These are phyloP conservation scores for Nepenthes mirabilis DNA, from an alignment of 148 eudicot species.

Conservation along the genomic window DNA sequence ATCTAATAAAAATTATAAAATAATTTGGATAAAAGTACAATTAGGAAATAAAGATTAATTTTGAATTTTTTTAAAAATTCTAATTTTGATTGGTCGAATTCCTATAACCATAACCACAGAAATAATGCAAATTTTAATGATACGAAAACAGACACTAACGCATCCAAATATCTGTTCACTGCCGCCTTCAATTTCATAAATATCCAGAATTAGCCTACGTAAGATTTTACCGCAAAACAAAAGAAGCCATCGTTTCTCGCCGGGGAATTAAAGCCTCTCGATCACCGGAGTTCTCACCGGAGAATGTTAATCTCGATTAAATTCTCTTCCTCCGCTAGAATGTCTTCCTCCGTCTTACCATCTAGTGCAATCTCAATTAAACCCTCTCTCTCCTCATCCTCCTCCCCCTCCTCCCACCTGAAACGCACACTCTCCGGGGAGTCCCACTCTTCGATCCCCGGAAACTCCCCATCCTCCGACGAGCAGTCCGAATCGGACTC, in stretches of 20 bases:
- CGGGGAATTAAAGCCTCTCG: neutral
- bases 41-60: too few species aligned
- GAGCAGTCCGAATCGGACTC: conserved; percentile 40
- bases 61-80: too few species aligned
- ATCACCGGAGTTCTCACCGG: neutral
- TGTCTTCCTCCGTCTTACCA: conserved; percentile 10
- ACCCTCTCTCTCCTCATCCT: conserved; percentile 32
- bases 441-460: conserved; percentile 15
- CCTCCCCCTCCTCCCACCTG: conserved; percentile 33
- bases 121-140: too few species aligned
- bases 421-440: conserved; percentile 13
- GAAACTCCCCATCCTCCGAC: conserved; percentile 31
- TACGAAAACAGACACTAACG: too few species aligned
- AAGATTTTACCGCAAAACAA: too few species aligned
- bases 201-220: too few species aligned
- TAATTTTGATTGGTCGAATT: too few species aligned
- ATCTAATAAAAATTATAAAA: too few species aligned
- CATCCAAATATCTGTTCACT: too few species aligned
- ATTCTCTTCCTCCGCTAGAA: conserved; percentile 50
- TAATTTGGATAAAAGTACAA: too few species aligned
- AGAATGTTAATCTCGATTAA: conserved; percentile 63
- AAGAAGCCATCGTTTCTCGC: neutral
- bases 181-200: too few species aligned
- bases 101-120: too few species aligned
- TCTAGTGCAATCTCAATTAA: conserved; percentile 59